Evolutionary conservation across 495 filamentous ascomycete species (phyloP).

Genomic region (Bacidia rubella): DNA sequence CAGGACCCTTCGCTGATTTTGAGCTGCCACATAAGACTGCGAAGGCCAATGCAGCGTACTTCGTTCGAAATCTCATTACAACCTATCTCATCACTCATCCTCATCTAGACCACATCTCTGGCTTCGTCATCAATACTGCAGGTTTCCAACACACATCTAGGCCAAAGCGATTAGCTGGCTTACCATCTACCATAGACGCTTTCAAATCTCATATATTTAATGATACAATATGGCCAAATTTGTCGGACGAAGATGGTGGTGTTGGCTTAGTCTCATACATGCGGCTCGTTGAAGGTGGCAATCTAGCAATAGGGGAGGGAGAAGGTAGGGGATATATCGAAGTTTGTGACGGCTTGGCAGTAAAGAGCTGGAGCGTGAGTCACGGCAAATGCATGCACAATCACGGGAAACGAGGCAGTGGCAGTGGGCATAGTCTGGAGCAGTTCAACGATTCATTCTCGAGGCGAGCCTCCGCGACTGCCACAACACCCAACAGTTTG

Average conservation of each 20-base stretch:
- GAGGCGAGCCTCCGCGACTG: slow-evolving; percentile 12
- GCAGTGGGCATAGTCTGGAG: slow-evolving; percentile 25
- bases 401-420: slow-evolving; percentile 50
- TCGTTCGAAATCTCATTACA: slow-evolving; percentile 66
- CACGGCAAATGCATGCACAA: slow-evolving; percentile 77
- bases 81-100: slow-evolving; percentile 87
- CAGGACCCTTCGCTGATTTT: slow-evolving; percentile 64
- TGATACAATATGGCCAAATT: slow-evolving; percentile 93
- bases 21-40: slow-evolving; percentile 45
- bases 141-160: slow-evolving; percentile 55
- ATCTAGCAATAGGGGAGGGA: slow-evolving; percentile 62
- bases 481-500: slow-evolving; percentile 8
- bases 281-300: slow-evolving; percentile 76
- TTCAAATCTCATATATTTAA: slow-evolving; percentile 94
- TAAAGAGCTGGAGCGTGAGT: slow-evolving; percentile 66
- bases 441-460: slow-evolving; percentile 20
- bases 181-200: slow-evolving; percentile 73
- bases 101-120: slow-evolving; percentile 85
- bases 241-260: slow-evolving; percentile 91
- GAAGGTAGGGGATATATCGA: slow-evolving; percentile 69
- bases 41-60: slow-evolving; percentile 63
- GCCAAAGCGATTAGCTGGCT: slow-evolving; percentile 70
- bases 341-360: slow-evolving; percentile 64
- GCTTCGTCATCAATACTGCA: slow-evolving; percentile 85
- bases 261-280: slow-evolving; percentile 86